Evolutionary conservation across 164 flowering plant genomes (phyloP).

Genomic region (Cinnamomum chago): DNA sequence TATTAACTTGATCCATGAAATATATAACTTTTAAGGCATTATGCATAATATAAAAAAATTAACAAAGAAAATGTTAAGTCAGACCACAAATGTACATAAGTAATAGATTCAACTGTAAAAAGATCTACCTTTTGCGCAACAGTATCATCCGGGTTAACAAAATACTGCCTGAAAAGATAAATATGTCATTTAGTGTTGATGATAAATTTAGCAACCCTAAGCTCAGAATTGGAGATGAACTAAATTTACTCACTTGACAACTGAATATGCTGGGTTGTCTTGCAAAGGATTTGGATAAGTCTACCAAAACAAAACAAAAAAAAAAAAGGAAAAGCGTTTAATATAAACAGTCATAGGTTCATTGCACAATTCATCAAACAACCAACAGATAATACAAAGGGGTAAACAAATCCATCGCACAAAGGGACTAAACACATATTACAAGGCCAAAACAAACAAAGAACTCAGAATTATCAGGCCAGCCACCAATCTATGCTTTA

Average conservation of each 20-base stretch:
- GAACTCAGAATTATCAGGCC: background rate
- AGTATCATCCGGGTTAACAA: constrained; percentile 77
- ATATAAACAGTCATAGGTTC: background rate
- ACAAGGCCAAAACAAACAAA: background rate
- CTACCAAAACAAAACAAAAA: constrained; percentile 24
- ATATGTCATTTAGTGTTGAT: background rate
- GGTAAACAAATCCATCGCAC: background rate
- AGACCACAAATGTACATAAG: no score
- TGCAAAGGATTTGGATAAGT: constrained; percentile 65
- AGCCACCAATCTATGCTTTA: background rate
- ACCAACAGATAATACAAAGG: background rate
- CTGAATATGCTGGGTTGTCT: constrained; percentile 68
- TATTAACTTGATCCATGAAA: background rate
- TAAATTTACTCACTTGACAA: constrained; percentile 56
- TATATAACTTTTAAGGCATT: background rate
- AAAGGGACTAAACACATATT: background rate
- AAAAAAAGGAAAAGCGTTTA: background rate
- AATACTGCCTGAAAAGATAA: constrained; percentile 67
- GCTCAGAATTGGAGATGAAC: background rate
- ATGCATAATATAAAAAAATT: no score
- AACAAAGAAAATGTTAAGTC: no score
- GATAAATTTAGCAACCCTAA: background rate
- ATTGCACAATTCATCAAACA: background rate
- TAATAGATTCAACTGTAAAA: background rate
- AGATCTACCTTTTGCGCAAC: constrained; percentile 69